Conservation (phyloP, 2,329 filamentous ascomycete genomes). For the Sclerotinia glacialis region DNA sequence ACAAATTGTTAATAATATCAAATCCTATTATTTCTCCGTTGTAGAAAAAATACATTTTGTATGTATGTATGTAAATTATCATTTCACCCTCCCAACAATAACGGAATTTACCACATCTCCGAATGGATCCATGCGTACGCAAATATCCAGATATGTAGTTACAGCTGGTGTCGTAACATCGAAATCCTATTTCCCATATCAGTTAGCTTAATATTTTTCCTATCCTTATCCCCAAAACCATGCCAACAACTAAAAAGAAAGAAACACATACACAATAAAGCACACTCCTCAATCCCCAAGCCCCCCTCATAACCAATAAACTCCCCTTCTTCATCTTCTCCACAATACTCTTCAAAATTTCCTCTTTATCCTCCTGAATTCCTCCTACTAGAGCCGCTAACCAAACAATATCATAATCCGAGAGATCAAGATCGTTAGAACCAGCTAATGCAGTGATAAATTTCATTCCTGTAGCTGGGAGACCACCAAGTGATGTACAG, state of each 20-base stretch:
- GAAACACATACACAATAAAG: conserved; percentile 47
- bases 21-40: too few species aligned
- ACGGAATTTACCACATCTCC: conserved; percentile 51
- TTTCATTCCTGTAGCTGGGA: conserved; percentile 37
- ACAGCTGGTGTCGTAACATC: conserved; percentile 42
- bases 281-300: conserved; percentile 45
- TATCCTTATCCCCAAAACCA: not conserved
- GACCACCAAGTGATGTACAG: conserved; percentile 38
- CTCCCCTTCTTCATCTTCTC: conserved; percentile 44
- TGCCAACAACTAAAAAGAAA: not conserved
- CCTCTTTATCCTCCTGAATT: conserved; percentile 44
- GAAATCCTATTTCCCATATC: conserved; percentile 38
- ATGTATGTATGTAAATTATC: not conserved
- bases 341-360: conserved; percentile 42
- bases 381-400: conserved; percentile 50
- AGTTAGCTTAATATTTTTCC: not conserved
- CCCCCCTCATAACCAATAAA: conserved; percentile 48
- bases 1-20: not conserved
- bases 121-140: conserved; percentile 48
- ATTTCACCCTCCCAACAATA: conserved; percentile 40
- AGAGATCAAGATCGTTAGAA: conserved; percentile 32
- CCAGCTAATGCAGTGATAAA: conserved; percentile 43
- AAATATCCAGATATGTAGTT: conserved; percentile 41
- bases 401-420: conserved; percentile 47
- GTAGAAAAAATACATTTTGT: not conserved